These are phyloP conservation scores for Trichoderma gracile DNA, from an alignment of 2,329 filamentous ascomycete species.

Conservation along the genomic window DNA sequence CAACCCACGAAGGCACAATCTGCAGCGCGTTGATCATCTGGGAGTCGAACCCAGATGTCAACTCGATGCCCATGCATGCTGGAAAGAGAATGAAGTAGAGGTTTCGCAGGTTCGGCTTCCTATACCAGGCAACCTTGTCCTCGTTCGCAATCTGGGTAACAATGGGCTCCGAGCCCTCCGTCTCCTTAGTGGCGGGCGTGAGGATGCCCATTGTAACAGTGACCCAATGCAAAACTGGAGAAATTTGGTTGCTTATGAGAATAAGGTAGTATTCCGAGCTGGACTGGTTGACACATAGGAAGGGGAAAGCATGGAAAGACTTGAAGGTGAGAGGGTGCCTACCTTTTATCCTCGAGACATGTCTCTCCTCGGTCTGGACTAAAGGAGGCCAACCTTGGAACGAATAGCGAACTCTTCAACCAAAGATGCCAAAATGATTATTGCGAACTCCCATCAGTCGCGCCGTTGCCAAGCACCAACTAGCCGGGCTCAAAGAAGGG, in stretches of 20 bases:
- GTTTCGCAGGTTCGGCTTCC: slow-evolving; percentile 11
- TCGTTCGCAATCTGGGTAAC: slow-evolving; percentile 7
- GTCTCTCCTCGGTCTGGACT: not conserved
- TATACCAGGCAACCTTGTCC: slow-evolving; percentile 11
- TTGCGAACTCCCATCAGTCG: not conserved
- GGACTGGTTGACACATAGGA: not conserved
- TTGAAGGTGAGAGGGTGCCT: not conserved
- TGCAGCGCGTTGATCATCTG: slow-evolving; percentile 15
- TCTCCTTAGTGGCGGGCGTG: slow-evolving; percentile 4
- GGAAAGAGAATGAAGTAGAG: slow-evolving; percentile 15
- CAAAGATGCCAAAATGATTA: not conserved
- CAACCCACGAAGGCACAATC: slow-evolving; percentile 14
- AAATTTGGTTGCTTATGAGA: no score
- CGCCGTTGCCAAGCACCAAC: not conserved
- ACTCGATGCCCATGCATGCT: slow-evolving; percentile 12
- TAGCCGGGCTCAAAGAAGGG: not conserved
- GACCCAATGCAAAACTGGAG: no score
- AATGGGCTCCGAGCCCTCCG: slow-evolving; percentile 6
- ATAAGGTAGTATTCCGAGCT: not conserved
- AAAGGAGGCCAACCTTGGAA: not conserved
- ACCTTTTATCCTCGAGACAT: slow-evolving; percentile 1
- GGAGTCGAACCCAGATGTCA: slow-evolving; percentile 14
- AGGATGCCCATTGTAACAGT: not conserved
- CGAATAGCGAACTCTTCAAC: not conserved
- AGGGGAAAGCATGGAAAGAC: not conserved